These are phyloP conservation scores for Colletotrichum gloeosporioides DNA, from an alignment of 2,329 filamentous ascomycete species.

Conservation along the genomic window DNA sequence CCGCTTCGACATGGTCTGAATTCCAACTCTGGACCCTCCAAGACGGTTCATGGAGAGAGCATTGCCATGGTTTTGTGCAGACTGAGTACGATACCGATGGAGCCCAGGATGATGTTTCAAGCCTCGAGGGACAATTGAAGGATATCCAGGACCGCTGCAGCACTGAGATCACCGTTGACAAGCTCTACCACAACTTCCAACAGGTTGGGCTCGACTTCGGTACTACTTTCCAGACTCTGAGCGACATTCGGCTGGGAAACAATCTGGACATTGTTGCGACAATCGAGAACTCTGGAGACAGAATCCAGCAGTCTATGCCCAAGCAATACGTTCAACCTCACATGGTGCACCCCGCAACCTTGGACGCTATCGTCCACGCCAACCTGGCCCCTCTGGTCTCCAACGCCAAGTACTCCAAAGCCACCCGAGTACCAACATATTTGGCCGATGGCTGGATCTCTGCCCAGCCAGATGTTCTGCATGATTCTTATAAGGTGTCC, in stretches of 20 bases:
- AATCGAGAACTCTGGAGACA: neutral
- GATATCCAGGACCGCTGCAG: neutral
- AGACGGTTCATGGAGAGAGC: conserved; percentile 27
- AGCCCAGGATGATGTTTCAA: neutral
- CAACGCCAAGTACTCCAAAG: neutral
- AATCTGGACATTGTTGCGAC: conserved; percentile 1
- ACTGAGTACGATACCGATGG: conserved; percentile 8
- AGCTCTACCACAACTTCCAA: conserved; percentile 20
- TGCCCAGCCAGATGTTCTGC: neutral
- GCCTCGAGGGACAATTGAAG: neutral
- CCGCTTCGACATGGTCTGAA: conserved; percentile 23
- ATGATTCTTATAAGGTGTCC: conserved; percentile 24
- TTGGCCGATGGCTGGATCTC: conserved; percentile 8
- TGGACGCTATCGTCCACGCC: conserved; percentile 38
- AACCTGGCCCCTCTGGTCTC: conserved; percentile 15
- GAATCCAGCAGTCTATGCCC: conserved; percentile 23
- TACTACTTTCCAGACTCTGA: conserved; percentile 22
- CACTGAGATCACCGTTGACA: conserved; percentile 4
- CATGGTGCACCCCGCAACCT: conserved; percentile 38
- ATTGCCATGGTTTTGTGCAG: conserved; percentile 30
- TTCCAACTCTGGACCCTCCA: conserved; percentile 27
- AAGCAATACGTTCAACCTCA: conserved; percentile 28
- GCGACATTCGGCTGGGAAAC: conserved; percentile 5
- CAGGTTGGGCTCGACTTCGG: conserved; percentile 24
- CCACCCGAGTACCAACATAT: conserved; percentile 12